Percentiles rank a stretch among this genome's conserved stretches.
These are phyloP conservation scores for Aschersonia sp. DNA, from an alignment of 2,329 filamentous ascomycete genomes.

Conservation along the genomic window DNA sequence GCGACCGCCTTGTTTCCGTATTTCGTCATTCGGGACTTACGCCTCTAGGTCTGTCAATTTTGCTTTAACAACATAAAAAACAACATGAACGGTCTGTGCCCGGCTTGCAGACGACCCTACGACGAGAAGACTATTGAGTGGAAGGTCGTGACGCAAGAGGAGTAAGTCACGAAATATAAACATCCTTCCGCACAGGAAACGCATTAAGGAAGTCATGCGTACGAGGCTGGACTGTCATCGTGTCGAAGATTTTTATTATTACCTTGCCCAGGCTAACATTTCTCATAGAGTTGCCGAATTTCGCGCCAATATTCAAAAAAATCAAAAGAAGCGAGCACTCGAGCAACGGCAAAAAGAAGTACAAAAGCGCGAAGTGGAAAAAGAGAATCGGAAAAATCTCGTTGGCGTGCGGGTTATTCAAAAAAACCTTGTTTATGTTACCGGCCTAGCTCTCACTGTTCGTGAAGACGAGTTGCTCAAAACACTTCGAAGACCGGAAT, in stretches of 20 bases:
- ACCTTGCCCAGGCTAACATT: neutral
- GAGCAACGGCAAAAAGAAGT: constrained; percentile 82
- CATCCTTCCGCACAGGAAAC: neutral
- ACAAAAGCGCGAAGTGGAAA: constrained; percentile 92
- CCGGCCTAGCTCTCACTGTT: constrained; percentile 80
- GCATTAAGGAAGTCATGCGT: too few relatives aligned
- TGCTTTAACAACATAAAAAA: constrained; percentile 99
- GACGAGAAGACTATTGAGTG: constrained; percentile 96
- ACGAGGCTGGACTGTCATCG: too few relatives aligned
- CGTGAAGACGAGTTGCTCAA: constrained; percentile 86
- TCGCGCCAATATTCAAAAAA: constrained; percentile 68
- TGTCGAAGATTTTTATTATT: neutral
- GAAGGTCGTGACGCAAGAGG: constrained; percentile 88
- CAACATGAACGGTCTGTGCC: constrained; percentile 93
- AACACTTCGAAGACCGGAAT: constrained; percentile 78
- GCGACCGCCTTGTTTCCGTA: neutral
- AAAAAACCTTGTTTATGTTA: constrained; percentile 97
- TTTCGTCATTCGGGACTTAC: neutral
- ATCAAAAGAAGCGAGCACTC: constrained; percentile 80
- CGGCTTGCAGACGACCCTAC: constrained; percentile 90
- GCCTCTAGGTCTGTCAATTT: constrained; percentile 82
- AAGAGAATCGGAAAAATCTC: constrained; percentile 87
- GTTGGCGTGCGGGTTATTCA: constrained; percentile 92
- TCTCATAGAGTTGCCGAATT: constrained; percentile 52
- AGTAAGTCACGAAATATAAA: constrained; percentile 43